These are phyloP conservation scores for Penicillium ochrochloron DNA, from an alignment of 495 filamentous ascomycete species.

Conservation along the genomic window DNA sequence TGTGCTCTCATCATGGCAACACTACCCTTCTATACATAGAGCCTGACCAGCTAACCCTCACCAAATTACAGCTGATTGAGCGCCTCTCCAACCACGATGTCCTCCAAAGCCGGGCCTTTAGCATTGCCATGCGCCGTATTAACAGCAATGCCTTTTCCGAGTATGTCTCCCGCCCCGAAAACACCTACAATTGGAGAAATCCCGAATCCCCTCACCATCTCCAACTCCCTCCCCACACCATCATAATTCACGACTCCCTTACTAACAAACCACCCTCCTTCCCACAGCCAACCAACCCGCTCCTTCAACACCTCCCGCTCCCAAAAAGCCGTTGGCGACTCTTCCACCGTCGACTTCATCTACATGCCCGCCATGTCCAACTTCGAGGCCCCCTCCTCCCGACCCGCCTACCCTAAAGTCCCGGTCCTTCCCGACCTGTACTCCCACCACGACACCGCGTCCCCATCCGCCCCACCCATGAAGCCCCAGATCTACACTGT, in stretches of 20 bases:
- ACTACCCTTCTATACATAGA: not conserved
- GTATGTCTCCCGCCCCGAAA: conserved; percentile 33
- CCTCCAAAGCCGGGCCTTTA: conserved; percentile 57
- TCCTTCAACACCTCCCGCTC: conserved; percentile 64
- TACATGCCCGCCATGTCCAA: conserved; percentile 61
- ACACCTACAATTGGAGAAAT: not conserved
- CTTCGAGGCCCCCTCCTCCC: conserved; percentile 38
- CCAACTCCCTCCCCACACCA: not conserved
- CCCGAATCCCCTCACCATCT: not conserved
- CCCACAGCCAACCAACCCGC: conserved; percentile 41
- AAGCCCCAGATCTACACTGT: conserved; percentile 63
- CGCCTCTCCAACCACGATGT: conserved; percentile 59
- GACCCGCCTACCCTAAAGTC: conserved; percentile 43
- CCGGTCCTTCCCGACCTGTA: conserved; percentile 59
- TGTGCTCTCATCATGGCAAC: conserved; percentile 7
- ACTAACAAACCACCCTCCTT: conserved; percentile 30
- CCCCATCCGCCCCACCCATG: conserved; percentile 44
- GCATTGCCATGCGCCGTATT: conserved; percentile 55
- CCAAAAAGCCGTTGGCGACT: conserved; percentile 59
- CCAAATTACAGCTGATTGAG: conserved; percentile 46
- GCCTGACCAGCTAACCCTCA: conserved; percentile 11
- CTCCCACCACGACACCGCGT: conserved; percentile 32
- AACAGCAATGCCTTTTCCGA: conserved; percentile 46
- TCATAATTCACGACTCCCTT: not conserved
- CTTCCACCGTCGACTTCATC: conserved; percentile 66